These are phyloP conservation scores for Pholiota microspora DNA, from an alignment of 768 basidiomycete genomes.

Conservation along the genomic window DNA sequence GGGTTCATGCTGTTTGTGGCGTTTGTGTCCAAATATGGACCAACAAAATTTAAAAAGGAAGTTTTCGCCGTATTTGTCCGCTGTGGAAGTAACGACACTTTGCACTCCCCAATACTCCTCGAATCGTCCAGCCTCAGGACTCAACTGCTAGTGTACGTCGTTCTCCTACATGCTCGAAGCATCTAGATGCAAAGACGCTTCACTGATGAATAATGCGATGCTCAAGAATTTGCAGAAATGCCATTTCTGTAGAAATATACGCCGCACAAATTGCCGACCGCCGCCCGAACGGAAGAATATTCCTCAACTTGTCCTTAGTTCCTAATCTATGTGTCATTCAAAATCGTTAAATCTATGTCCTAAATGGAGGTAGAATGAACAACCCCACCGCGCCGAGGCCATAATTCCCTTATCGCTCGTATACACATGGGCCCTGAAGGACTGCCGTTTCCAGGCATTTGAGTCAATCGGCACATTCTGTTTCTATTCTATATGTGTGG, in stretches of 20 bases:
- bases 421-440: constrained; percentile 4
- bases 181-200: no score
- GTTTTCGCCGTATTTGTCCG: not conserved
- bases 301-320: not conserved
- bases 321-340: not conserved
- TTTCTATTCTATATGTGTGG: not conserved
- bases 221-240: no score
- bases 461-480: not conserved
- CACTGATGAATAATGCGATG: no score
- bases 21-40: not conserved
- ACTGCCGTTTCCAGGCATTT: not conserved
- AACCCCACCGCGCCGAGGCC: not conserved
- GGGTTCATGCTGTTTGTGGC: not conserved
- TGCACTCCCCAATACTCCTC: no score
- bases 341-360: not conserved
- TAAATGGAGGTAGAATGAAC: not conserved
- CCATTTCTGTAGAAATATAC: not conserved
- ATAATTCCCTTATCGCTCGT: constrained; percentile 10
- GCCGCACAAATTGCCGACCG: not conserved
- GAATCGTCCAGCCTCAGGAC: no score
- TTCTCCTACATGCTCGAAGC: no score
- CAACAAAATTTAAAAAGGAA: not conserved
- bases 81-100: not conserved
- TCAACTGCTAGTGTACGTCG: not conserved
- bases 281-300: not conserved